A percentile compares a stretch with the other conserved stretches of the same genome.
Conservation (phyloP, 2,329 filamentous ascomycete species). For the Colletotrichum cuscutae region DNA sequence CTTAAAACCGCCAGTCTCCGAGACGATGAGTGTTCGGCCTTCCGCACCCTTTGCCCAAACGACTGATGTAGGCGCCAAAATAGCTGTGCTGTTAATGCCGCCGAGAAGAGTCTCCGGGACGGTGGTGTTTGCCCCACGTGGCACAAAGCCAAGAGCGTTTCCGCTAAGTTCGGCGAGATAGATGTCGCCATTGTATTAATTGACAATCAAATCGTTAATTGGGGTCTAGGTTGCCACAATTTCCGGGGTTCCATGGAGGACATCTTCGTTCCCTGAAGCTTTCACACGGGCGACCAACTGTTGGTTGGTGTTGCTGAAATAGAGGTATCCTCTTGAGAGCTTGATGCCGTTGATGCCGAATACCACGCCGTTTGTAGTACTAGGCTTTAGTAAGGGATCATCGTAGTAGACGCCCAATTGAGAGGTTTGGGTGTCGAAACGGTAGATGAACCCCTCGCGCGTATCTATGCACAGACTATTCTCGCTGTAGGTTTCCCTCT, state of each 20-base stretch:
- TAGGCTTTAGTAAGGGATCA: not conserved
- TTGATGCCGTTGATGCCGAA: constrained; percentile 38
- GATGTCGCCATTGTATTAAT: not conserved
- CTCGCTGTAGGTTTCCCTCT: too few species aligned
- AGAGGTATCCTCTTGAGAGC: constrained; percentile 34
- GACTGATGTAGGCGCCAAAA: too few species aligned
- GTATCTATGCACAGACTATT: too few species aligned
- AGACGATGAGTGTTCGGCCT: too few species aligned
- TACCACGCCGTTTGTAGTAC: not conserved
- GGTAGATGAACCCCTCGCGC: not conserved
- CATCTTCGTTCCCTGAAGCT: not conserved
- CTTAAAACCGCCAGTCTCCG: too few species aligned
- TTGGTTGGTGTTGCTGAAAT: constrained; percentile 37
- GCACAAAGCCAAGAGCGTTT: not conserved
- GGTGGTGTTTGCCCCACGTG: not conserved
- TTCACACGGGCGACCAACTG: not conserved
- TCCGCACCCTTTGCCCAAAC: too few species aligned
- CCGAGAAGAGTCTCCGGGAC: not conserved
- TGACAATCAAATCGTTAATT: not conserved
- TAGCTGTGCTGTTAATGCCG: not conserved
- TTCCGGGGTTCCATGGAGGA: not conserved
- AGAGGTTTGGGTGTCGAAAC: not conserved
- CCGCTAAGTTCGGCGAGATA: not conserved
- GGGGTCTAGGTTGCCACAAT: not conserved
- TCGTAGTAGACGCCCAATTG: not conserved